phyloP scores from a whole-genome alignment of 1,284 basidiomycete species.

The Ustanciosporium gigantosporum region DNA sequence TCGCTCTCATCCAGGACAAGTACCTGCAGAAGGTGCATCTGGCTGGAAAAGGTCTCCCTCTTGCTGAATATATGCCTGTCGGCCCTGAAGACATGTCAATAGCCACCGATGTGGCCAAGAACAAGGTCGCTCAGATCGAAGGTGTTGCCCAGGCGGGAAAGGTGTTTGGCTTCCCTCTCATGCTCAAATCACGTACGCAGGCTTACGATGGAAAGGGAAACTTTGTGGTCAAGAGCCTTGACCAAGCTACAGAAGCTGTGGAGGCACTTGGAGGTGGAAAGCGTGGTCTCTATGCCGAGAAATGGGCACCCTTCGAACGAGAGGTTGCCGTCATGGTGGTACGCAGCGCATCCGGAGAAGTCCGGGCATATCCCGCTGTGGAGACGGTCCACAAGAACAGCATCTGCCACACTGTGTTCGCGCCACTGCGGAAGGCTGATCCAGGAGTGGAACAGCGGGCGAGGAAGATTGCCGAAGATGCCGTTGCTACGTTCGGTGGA shows the following conservation, averaged over 20 bases:
- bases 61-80: constrained; percentile 70
- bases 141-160: constrained; percentile 33
- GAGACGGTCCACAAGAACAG: constrained; percentile 95
- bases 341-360: constrained; percentile 69
- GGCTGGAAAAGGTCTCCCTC: constrained; percentile 64
- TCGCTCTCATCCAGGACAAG: constrained; percentile 94
- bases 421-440: constrained; percentile 67
- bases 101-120: constrained; percentile 64
- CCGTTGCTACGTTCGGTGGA: constrained; percentile 77
- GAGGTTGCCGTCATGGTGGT: constrained; percentile 99
- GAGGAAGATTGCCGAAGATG: constrained; percentile 76
- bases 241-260: constrained; percentile 71
- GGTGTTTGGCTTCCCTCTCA: constrained; percentile 80
- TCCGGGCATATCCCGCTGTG: constrained; percentile 84
- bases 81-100: constrained; percentile 64
- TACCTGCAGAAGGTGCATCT: constrained; percentile 80
- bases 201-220: constrained; percentile 98
- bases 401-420: constrained; percentile 90
- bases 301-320: constrained; percentile 84
- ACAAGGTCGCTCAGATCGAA: constrained; percentile 62
- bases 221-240: constrained; percentile 70
- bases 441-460: constrained; percentile 69
- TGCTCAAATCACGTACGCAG: constrained; percentile 92
- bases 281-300: constrained; percentile 80
- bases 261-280: constrained; percentile 61